Base-by-base conservation (phyloP, 2,329 filamentous ascomycete species). In the Hypoxylon sp. region DNA sequence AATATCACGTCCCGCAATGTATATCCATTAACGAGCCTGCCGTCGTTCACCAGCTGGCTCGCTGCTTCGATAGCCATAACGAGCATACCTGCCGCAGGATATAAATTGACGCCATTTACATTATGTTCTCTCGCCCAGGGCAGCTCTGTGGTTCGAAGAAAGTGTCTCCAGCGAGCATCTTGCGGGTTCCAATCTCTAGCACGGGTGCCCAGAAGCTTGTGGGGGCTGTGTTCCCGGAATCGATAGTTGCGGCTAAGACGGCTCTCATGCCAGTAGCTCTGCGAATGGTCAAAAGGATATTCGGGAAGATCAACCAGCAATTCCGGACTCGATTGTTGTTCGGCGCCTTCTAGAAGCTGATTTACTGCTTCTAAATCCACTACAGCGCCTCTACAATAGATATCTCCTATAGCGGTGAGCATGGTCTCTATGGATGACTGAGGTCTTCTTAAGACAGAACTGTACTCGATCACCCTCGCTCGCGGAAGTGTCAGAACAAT, bases 111-210 rank as follows among this genome's bases (percentile, higher is more conserved):
- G 0, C 69, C 73, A 23, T 70, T 69, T 1, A 85, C 75, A 38
- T 79, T 71, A 61, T 86, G 83, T 53, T 85, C 79, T 1, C 73
- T 71, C 0, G 83, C 60, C 84, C 84, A 86, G 0, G 81, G 79
- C 3, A 77, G 71, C 6, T 82, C 79, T 1, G 77, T 67, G 0
- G 79, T 36, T 0, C 76, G 74, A 1, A 85, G 73, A n/a, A 82
- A 74, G 55, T 82, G 80, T 6, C 83, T 75, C 84, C 84, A 86
- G 1, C 63, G 62, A 51, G 0, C 28, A 30, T 30, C 28, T 30
- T 30, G 28, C 28, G 74, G 66, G 30, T 74, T 67, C 65, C 70
- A 73, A 21, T 74, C 72, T 1, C 36, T 10, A 1, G 65, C 41
- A 0, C 62, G 70, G 2, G 60, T 64, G 5, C 76, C 76, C 3